Percentiles rank a stretch among this genome's conserved stretches.
Evolutionary conservation across 1,284 basidiomycete genomes (phyloP).

Genomic region (Marasmius sp.): DNA sequence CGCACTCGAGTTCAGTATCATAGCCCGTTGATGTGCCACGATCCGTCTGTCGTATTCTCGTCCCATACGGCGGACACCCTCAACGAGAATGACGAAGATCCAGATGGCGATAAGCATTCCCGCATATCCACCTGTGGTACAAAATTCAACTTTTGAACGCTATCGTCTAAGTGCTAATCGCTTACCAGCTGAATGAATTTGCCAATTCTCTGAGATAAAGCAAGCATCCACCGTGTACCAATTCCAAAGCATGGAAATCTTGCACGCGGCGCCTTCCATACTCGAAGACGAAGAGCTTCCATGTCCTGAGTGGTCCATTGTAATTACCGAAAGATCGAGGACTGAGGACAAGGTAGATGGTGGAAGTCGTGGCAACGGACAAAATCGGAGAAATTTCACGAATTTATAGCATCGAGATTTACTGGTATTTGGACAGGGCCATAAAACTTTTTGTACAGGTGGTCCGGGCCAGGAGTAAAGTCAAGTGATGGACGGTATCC

Average conservation of each 20-base stretch:
- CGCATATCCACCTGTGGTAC: slow-evolving; percentile 14
- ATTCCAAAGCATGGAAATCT: slow-evolving; percentile 20
- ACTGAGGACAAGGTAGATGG: no score
- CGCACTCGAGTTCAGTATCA: background rate
- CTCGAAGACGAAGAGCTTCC: background rate
- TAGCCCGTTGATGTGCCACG: background rate
- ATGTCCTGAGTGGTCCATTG: background rate
- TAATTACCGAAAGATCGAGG: no score
- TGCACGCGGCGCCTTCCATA: slow-evolving; percentile 2
- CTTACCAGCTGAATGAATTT: slow-evolving; percentile 12
- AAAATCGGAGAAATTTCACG: no score
- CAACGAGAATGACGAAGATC: slow-evolving; percentile 16
- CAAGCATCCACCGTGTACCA: slow-evolving; percentile 20
- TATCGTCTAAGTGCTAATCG: background rate
- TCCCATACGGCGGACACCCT: slow-evolving; percentile 13
- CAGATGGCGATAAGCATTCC: slow-evolving; percentile 16
- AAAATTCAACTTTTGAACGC: background rate
- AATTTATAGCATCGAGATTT: no score
- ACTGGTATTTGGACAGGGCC: no score
- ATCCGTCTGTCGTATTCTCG: slow-evolving; percentile 18
- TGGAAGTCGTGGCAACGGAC: no score
- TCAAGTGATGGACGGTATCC: no score
- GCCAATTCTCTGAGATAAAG: slow-evolving; percentile 20
- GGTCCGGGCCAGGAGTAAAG: no score
- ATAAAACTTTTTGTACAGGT: no score